These are phyloP conservation scores for Mucor irregularis DNA, from an alignment of 371 early-diverging fungal genomes.

Conservation along the genomic window DNA sequence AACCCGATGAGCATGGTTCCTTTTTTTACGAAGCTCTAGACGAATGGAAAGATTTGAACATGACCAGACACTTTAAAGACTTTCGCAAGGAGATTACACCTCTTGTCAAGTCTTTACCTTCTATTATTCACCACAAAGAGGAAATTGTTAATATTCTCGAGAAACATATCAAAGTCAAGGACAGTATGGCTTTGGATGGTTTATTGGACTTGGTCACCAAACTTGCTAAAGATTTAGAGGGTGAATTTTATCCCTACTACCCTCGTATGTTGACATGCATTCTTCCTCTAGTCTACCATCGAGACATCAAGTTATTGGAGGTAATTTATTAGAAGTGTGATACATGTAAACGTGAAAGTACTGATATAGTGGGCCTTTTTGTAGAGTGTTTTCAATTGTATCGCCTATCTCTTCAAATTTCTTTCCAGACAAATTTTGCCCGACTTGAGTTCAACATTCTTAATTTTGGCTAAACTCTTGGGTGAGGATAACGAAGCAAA, in stretches of 20 bases:
- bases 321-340: conserved; percentile 37
- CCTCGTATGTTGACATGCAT: conserved; percentile 61
- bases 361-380: neutral
- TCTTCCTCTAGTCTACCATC: conserved; percentile 61
- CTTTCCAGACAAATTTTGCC: conserved; percentile 67
- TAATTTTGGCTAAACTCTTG: conserved; percentile 73
- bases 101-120: conserved; percentile 74
- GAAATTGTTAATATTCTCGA: conserved; percentile 69
- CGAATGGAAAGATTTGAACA: conserved; percentile 85
- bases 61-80: conserved; percentile 75
- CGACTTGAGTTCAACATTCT: conserved; percentile 54
- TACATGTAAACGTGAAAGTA: neutral
- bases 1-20: conserved; percentile 70
- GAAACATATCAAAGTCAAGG: conserved; percentile 59
- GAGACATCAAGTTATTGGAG: conserved; percentile 77
- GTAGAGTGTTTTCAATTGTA: conserved; percentile 80
- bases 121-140: conserved; percentile 88
- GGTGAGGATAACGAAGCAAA: conserved; percentile 65
- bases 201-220: conserved; percentile 74
- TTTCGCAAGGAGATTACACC: conserved; percentile 68
- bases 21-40: conserved; percentile 81
- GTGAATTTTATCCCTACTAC: conserved; percentile 87
- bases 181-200: conserved; percentile 73
- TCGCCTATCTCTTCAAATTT: conserved; percentile 91
- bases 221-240: conserved; percentile 89